Evolutionary conservation across 2,329 filamentous ascomycete species (phyloP).

Genomic region (Madurella mycetomatis): DNA sequence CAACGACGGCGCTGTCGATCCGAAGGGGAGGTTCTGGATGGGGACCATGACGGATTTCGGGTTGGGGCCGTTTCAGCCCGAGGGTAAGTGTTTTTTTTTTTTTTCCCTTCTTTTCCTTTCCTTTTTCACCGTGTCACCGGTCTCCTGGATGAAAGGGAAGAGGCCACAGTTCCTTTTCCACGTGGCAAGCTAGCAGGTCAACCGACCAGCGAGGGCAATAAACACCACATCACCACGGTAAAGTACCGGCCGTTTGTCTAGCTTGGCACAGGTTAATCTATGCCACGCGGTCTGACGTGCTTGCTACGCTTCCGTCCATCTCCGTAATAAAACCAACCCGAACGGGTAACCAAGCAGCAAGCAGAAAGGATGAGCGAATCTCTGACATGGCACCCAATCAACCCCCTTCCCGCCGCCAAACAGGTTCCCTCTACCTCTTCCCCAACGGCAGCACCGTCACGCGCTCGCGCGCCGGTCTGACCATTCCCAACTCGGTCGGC

Average conservation of each 20-base stretch:
- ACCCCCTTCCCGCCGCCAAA: not conserved
- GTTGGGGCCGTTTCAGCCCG: slow-evolving; percentile 53
- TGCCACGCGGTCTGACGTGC: slow-evolving; percentile 9
- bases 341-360: not conserved
- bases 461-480: slow-evolving; percentile 58
- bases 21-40: slow-evolving; percentile 76
- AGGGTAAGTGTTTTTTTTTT: slow-evolving; percentile 41
- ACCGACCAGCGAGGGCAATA: not conserved
- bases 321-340: not conserved
- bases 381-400: not conserved
- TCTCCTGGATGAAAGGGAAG: not conserved
- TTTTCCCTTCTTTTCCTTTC: not conserved
- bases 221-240: not conserved
- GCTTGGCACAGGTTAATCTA: not conserved
- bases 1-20: slow-evolving; percentile 82
- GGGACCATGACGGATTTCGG: slow-evolving; percentile 78
- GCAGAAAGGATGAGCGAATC: not conserved
- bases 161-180: slow-evolving; percentile 13
- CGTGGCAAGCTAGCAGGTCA: slow-evolving; percentile 14
- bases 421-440: slow-evolving; percentile 71
- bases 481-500: slow-evolving; percentile 79
- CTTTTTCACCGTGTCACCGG: not conserved
- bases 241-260: not conserved
- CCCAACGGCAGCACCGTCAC: slow-evolving; percentile 56
- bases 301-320: not conserved